Evolutionary conservation across 208 protist genomes (phyloP).

Genomic region (Wallacemonas collosoma): DNA sequence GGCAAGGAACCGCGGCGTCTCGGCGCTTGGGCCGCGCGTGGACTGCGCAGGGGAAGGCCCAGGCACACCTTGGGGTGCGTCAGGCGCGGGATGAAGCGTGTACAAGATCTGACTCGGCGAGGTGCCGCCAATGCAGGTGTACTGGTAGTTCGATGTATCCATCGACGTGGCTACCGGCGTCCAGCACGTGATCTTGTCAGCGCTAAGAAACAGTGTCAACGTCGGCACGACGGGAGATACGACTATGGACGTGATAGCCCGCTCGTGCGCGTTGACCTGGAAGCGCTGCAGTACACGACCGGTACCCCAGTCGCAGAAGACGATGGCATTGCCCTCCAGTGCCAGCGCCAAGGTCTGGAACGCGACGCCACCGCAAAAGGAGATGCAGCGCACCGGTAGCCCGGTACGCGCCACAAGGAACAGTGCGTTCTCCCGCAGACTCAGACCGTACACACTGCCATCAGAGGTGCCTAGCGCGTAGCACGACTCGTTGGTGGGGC

Average conservation of each 20-base stretch:
- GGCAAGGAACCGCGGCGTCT: conserved; percentile 26
- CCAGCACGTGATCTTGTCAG: conserved; percentile 52
- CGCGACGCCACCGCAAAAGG: conserved; percentile 44
- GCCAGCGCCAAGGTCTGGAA: conserved; percentile 15
- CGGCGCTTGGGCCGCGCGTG: background rate
- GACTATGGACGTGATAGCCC: conserved; percentile 23
- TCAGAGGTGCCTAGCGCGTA: conserved; percentile 36
- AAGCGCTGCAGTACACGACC: conserved; percentile 37
- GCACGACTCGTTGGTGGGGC: conserved; percentile 26
- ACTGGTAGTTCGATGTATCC: conserved; percentile 16
- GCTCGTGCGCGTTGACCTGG: conserved; percentile 19
- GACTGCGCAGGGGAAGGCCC: background rate
- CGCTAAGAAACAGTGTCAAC: conserved; percentile 29
- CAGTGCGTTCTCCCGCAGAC: conserved; percentile 44
- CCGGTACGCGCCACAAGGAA: conserved; percentile 38
- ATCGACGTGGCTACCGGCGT: conserved; percentile 12
- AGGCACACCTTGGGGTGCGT: background rate
- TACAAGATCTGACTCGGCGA: conserved; percentile 21
- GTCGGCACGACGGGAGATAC: conserved; percentile 5
- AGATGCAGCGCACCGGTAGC: conserved; percentile 25
- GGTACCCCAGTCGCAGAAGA: conserved; percentile 52
- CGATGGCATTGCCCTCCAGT: conserved; percentile 24
- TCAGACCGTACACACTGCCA: conserved; percentile 43
- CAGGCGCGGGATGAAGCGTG: background rate
- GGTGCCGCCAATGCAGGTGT: conserved; percentile 31